Evolutionary conservation across 441 rosid species (phyloP).

Genomic region (Eruca vesicaria): DNA sequence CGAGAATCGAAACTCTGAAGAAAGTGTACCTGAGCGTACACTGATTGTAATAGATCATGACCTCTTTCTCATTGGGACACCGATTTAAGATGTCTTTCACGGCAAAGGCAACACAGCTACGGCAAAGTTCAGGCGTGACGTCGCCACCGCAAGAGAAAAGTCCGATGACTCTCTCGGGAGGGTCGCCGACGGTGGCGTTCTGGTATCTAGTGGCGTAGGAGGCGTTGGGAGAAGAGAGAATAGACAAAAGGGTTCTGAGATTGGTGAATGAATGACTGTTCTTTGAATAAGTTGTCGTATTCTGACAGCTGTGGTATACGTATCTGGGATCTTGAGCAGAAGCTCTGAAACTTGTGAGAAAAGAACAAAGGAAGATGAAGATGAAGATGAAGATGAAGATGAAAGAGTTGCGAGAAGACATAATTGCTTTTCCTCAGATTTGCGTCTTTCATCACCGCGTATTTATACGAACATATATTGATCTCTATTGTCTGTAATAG

Average conservation of each 20-base stretch:
- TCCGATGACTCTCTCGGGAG: conserved; percentile 14
- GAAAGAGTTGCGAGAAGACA: not conserved
- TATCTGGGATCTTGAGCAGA: not conserved
- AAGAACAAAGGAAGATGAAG: not conserved
- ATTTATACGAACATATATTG: too few species aligned
- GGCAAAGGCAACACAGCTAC: not conserved
- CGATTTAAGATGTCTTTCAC: not conserved
- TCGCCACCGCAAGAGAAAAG: conserved; percentile 29
- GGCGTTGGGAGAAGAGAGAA: conserved; percentile 7
- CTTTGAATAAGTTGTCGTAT: not conserved
- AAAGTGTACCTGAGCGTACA: conserved; percentile 18
- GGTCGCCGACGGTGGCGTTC: conserved; percentile 3
- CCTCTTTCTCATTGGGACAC: conserved; percentile 10
- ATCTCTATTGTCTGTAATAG: too few species aligned
- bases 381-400: not conserved
- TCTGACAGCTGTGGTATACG: not conserved
- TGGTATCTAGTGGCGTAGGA: conserved; percentile 27
- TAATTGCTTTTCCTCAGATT: too few species aligned
- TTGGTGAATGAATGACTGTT: conserved; percentile 7
- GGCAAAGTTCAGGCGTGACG: not conserved
- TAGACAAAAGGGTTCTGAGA: conserved; percentile 16
- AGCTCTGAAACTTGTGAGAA: not conserved
- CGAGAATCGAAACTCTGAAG: too few species aligned
- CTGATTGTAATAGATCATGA: not conserved
- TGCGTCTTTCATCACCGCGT: too few species aligned